Evolutionary conservation across 495 filamentous ascomycete species (phyloP), one percentile per base, ranked within the genome.

Genomic region (Penicillium lividum): DNA sequence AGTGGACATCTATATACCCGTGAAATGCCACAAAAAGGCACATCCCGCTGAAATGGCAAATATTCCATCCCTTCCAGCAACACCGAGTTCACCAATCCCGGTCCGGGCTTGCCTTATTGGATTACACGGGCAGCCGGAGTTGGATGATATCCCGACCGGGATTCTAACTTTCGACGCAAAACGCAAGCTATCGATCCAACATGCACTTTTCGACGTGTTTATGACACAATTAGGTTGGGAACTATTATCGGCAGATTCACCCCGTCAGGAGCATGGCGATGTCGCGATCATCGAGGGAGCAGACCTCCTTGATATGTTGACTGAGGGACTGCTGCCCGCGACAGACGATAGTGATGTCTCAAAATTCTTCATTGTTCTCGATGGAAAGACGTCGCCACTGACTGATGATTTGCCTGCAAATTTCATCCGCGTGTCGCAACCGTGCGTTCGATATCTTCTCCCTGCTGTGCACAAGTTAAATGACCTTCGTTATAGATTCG

Each of bases 1-100:
- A 47, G 80, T 84, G 6, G 81, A 77, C 5, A 80, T 89, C 4
- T 71, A 68, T 33, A 67, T 85, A 28, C 80, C 80, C 0, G 71
- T 85, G 70, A 16, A 51, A 65, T n/a, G 46, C 70, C 11, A 82
- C 68, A 89, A 3, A 25, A 4, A 5, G 15, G 8, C 22, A 31
- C 13, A 31, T n/a, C n/a, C 11, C 11, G 1, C 42, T 34, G 38
- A 8, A 5, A 5, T 82, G 89, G 68, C 89, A 16, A 6, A 40
- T 40, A 3, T n/a, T 40, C 5, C 11, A 40, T 40, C 15, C 5
- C 36, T 40, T 40, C 15, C 36, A 40, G 13, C 3, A 48, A 1
- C 31, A 28, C 7, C 44, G 51, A 2, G 36, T 57, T 7, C 63
- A 66, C 11, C 36, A n/a, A n/a, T 11, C 36, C 36, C 36, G 13